Evolutionary conservation across 2,329 filamentous ascomycete species (phyloP), one percentile per base, ranked within the genome.

Genomic region (Fusarium begoniae): DNA sequence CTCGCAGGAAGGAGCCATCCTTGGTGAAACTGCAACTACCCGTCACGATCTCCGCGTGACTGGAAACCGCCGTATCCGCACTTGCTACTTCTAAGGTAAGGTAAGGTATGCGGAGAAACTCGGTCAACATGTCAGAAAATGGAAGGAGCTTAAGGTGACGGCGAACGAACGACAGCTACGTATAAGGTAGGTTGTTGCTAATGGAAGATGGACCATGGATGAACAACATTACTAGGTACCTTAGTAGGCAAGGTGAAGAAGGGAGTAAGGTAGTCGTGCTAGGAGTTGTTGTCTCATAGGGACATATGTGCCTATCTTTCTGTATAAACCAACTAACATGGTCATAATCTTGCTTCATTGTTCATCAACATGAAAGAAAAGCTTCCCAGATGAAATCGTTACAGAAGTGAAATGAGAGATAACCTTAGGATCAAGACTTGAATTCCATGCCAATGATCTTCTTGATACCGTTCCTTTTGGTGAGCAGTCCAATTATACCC

Each of bases 1-100:
- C 50, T 74, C 24, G 62, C 50, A 71, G 51, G 35, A 57, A 59
- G 20, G 59, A 61, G 48, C 28, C 53, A 69, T 65, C 66, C 26
- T 66, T 30, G 28, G 66, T 74, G 59, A 56, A 56, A 75, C 72
- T 75, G 69, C 61, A 67, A 61, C 61, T 62, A 66, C 41, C 69
- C 64, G 65, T 61, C 43, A 35, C 44, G 54, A 64, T 69, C 37
- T 22, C 32, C 41, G 53, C 66, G 59, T 70, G 66, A 70, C 41
- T 41, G 30, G 22, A 40, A 14, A 14, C 32, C 35, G 20, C 53
- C 8, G 35, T 47, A 43, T 53, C 28, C 47, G 37, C 13, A 35
- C 26, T 30, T 44, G 26, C 26, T 38, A 56, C 53, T 43, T 24
- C 38, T 8, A 22, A 38, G 51, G 15, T 28, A 35, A 32, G 32